Base-by-base conservation (phyloP, 1,284 basidiomycete genomes). In the Butyriboletus appendiculatus region DNA sequence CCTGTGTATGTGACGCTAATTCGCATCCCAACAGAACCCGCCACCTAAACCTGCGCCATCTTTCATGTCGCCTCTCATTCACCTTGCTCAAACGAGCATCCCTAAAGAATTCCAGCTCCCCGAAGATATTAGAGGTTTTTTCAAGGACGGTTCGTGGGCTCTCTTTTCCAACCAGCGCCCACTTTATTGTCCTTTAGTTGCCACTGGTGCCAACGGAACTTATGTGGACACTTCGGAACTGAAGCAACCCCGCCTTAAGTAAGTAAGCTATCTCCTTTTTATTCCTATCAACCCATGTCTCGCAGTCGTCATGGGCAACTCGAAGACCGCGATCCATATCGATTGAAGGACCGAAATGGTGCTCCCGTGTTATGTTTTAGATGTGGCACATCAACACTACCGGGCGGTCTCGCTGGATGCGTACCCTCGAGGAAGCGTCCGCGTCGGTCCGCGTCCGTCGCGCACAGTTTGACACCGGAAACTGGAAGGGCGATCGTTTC, bases 261-360 rank as follows among this genome's bases (percentile, higher is more conserved):
- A 52, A 56, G 52, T 66, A 53, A 60, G 54, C 45, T 45, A 50
- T 38, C 53, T 55, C 20, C 38, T 53, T 53, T 55, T 48, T 44
- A 42, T 58, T 42, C 43, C 40, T 41, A 30, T 52, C 48, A 53
- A 40, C 58, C 52, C 58, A 61, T 54, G 42, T 51, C 46, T 47
- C 57, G n/a, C 63, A 96, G 94, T 70, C 92, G 93, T 37, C 88
- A 89, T 66, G 94, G 94, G 12, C 86, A 92, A 62, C 74, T 91
- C 34, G 97, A 98, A 67, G 94, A 96, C 55, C 88, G 96, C 38
- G 97, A 99, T 72, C 86, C 92, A 9, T 86, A 89, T 75, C 85
- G 91, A 51, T 76, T 96, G 46, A 91, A 89, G 67, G 96, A 98
- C 72, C 84, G 87, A 62, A 93, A 90, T 64, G 88, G 91, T 5